Base-by-base conservation (phyloP, 495 filamentous ascomycete genomes). In the Penicillium argentinense region DNA sequence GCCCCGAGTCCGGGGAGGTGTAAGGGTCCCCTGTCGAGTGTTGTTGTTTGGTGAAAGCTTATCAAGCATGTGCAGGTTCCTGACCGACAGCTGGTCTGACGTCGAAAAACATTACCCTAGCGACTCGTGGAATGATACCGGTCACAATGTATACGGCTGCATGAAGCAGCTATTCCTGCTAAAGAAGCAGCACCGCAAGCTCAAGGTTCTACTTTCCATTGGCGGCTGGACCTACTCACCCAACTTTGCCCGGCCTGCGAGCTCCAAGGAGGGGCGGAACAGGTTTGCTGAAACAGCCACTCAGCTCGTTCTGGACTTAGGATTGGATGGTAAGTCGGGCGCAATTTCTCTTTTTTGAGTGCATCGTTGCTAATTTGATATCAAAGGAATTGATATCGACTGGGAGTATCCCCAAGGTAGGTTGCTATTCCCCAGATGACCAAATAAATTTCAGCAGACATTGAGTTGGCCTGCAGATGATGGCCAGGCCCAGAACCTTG, bases 221-320 rank as follows among this genome's bases (percentile, higher is more conserved):
- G 93, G 93, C 48, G 93, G 93, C 22, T 97, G 95, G 93, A 96
- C 91, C 0, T 97, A 97, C 65, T 88, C 87, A 40, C 66, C 80
- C 60, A 95, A 96, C 67, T 96, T 99, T 63, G 76, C 80, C 14
- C 75, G 75, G 28, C 88, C 91, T 32, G 68, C 68, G 12, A 67
- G 63, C 47, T 85, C 83, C 0, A 69, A 78, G 0, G 60, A 70
- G n/a, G 89, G 90, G 1, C 79, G 91, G 11, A 66, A 70, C n/a
- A 77, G 44, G 3, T 97, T 96, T 68, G 91, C 91, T 4, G 64
- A 76, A 34, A 79, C 77, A 28, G 82, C 88, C 30, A 83, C 91
- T 5, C 71, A 55, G 34, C 69, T 95, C 19, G 68, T 93, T 45
- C 78, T 75, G 46, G 82, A 95, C 63, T 75, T 83, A 25, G 82